Evolutionary conservation across 2,329 filamentous ascomycete genomes (phyloP), one percentile per base, ranked within the genome.

Genomic region (Alternaria sp.): DNA sequence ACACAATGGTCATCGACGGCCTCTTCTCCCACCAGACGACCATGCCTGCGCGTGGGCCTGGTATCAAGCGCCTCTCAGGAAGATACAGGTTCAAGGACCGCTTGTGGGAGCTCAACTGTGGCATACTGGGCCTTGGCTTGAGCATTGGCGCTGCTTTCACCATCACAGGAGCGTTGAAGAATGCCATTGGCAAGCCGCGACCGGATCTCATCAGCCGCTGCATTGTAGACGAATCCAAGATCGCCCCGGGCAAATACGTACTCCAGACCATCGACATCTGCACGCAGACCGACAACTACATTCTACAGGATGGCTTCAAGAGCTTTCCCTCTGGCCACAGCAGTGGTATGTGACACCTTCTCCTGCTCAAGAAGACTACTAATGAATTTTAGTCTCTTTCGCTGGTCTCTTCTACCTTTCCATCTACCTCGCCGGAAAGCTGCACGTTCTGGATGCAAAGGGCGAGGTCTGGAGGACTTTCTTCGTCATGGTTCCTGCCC

Each of bases 21-120:
- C 61, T 87, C 11, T 87, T 87, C 72, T 87, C 85, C 18, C 84
- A 87, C 67, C 75, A 80, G 50, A 67, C 72, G 3, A 46, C 73
- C 16, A 79, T 78, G 54, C 70, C 74, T 2, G 32, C 65, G 14
- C 53, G 63, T 5, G 66, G 72, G 12, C 52, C 65, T 20, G 73
- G 75, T 4, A 60, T 76, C 55, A 76, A 77, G 67, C 74, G 74
- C 32, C 63, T 80, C 48, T 78, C 81, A 0, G 83, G 80, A 46
- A 70, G 80, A 54, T 86, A 87, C 68, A 79, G 82, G 40, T 81
- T 85, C 67, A 84, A 85, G 68, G 85, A 87, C 65, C 80, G 86
- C 20, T 70, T 88, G n/a, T 88, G 86, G 86, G 85, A 88, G 73
- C 77, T 88, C 68, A 88, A 88, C 68, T 87, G 86, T 66, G 86